Base-by-base conservation (phyloP, 352 stramenopile genomes). In the Globisporangium nodosum region DNA sequence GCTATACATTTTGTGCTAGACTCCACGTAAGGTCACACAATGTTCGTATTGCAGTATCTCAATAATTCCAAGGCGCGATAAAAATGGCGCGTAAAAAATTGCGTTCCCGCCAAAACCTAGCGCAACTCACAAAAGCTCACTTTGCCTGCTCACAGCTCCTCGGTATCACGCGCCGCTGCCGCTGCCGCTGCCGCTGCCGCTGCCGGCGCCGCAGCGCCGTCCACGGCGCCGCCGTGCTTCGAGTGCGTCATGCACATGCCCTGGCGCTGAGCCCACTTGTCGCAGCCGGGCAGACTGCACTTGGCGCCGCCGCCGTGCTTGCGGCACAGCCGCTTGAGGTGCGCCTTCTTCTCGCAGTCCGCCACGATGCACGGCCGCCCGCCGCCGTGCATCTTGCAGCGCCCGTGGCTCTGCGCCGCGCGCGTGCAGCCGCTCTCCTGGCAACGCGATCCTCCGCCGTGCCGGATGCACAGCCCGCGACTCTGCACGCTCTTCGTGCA, bases 221-320 rank as follows among this genome's bases (percentile, higher is more conserved):
- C 21, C 12, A 21, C 47, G 33, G 21, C 18, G 30, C 12, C 40
- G 9, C 40, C 50, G 43, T 78, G 67, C 69, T 92, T 91, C 24
- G 79, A 80, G 66, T 94, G 85, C 30, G 74, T 91, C 76, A 94
- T 90, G 68, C 85, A 94, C 83, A 91, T 88, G 51, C 80, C 79
- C 35, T 87, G 70, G 18, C 83, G 81, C 58, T 94, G 85, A 4
- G 83, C 82, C 85, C 85, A 94, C 64, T 94, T 94, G 6, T 91
- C 75, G 33, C 85, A 94, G 5, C 69, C 78, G 8, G 58, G 8
- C 3, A 87, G 48, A 49, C 64, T 77, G 64, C 85, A 95, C 61
- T 93, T 93, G 49, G 78, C 71, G 33, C 85, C 85, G 3, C 85
- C 85, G 47, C 85, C 85, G 66, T 95, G 85, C 63, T 90, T 85